These are phyloP conservation scores for Fistulina hepatica DNA, from an alignment of 1,284 basidiomycete genomes.

Conservation along the genomic window DNA sequence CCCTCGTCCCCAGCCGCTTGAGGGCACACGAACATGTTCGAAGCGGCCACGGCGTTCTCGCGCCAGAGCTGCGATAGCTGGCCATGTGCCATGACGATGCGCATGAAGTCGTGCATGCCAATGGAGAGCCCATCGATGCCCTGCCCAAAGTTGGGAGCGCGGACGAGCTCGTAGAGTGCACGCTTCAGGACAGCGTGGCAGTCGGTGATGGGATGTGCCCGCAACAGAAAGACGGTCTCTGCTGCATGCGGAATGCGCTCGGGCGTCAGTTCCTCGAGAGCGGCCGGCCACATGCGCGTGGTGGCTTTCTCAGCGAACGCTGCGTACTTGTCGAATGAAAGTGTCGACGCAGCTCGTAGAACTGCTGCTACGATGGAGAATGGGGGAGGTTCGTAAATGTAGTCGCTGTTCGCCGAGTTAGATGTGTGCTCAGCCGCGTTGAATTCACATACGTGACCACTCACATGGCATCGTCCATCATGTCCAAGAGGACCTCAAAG, in stretches of 20 bases:
- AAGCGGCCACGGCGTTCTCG: no score
- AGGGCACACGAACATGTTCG: no score
- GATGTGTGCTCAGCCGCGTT: background rate
- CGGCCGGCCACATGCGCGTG: slow-evolving; percentile 4
- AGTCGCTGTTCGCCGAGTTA: slow-evolving; percentile 4
- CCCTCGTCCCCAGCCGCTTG: no score
- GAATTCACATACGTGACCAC: slow-evolving; percentile 9
- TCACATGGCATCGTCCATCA: slow-evolving; percentile 29
- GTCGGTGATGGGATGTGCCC: no score
- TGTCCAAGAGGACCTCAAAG: slow-evolving; percentile 25
- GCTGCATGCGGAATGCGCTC: slow-evolving; percentile 16
- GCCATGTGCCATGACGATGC: no score
- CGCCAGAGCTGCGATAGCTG: background rate
- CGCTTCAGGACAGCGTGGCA: slow-evolving; percentile 24
- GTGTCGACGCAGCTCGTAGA: slow-evolving; percentile 9
- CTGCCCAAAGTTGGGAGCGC: slow-evolving; percentile 10
- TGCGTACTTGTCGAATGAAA: slow-evolving; percentile 9
- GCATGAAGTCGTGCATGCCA: slow-evolving; percentile 5
- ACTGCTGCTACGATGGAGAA: slow-evolving; percentile 12
- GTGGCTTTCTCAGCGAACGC: slow-evolving; percentile 8
- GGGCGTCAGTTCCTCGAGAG: slow-evolving; percentile 2
- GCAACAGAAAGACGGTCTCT: slow-evolving; percentile 23
- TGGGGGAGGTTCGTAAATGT: slow-evolving; percentile 7
- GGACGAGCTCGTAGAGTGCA: slow-evolving; percentile 29
- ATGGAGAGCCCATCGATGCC: slow-evolving; percentile 9